These are phyloP conservation scores for Puccinia novopanici DNA, from an alignment of 1,284 basidiomycete genomes.

Conservation along the genomic window DNA sequence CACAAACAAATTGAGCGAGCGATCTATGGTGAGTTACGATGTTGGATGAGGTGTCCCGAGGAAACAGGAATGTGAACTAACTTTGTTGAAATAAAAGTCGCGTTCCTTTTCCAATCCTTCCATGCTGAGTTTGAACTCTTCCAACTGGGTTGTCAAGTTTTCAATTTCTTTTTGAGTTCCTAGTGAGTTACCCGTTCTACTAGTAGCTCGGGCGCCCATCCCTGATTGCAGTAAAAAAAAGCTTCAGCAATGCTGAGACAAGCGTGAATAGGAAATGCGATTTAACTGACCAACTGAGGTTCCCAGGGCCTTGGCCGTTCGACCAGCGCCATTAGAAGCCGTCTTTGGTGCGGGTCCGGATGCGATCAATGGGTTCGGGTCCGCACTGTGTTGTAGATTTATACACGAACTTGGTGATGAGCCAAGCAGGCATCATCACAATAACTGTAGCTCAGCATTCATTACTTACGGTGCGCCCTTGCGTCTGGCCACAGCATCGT, in stretches of 20 bases:
- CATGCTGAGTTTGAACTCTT: constrained; percentile 78
- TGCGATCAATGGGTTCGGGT: constrained; percentile 46
- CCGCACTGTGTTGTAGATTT: constrained; percentile 11
- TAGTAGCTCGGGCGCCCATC: constrained; percentile 29
- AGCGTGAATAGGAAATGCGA: not conserved
- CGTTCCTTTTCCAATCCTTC: constrained; percentile 81
- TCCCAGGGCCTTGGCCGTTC: constrained; percentile 19
- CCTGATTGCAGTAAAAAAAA: constrained; percentile 9
- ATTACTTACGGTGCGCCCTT: constrained; percentile 65
- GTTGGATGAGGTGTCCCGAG: not conserved
- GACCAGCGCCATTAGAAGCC: constrained; percentile 53
- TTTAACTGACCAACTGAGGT: constrained; percentile 16
- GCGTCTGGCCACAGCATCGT: constrained; percentile 81
- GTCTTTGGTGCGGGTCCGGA: constrained; percentile 40
- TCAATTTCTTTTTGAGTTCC: constrained; percentile 61
- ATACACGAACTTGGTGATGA: not conserved
- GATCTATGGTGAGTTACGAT: no score
- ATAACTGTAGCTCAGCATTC: not conserved
- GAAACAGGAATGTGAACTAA: constrained; percentile 59
- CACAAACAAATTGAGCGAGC: not conserved
- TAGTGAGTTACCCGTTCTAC: constrained; percentile 19
- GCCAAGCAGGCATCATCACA: not conserved
- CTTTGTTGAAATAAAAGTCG: constrained; percentile 98
- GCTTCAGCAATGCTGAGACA: not conserved
- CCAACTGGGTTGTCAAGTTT: constrained; percentile 73